Percentiles rank a stretch among this genome's conserved stretches.
phyloP scores from a whole-genome alignment of 225 moss, liverwort and hornwort species.

The Lunularia cruciata region DNA sequence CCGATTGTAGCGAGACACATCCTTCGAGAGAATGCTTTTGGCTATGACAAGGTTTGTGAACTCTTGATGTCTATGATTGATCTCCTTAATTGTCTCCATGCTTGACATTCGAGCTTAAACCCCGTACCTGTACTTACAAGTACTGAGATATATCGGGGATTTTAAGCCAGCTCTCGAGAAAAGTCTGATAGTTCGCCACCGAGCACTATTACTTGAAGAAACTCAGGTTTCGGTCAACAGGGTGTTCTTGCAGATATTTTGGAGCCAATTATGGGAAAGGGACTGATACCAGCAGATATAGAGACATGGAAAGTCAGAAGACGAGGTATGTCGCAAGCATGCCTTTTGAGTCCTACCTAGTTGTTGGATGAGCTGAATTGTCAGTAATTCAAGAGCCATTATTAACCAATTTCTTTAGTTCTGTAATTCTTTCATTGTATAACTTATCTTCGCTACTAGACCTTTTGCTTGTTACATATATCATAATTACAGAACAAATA shows the following conservation, averaged over 20 bases:
- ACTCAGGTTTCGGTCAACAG: slow-evolving; percentile 47
- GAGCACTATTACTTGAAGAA: background rate
- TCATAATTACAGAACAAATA: background rate
- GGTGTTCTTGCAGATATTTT: slow-evolving; percentile 96
- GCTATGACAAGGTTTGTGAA: slow-evolving; percentile 86
- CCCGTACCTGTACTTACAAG: too few relatives aligned
- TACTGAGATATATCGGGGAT: too few relatives aligned
- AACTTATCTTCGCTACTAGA: too few relatives aligned
- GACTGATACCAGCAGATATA: slow-evolving; percentile 96
- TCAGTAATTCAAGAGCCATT: too few relatives aligned
- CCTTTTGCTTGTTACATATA: too few relatives aligned
- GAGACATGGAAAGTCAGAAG: slow-evolving; percentile 90
- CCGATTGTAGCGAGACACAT: slow-evolving; percentile 92
- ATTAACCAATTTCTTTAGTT: too few relatives aligned
- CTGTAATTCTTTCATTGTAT: too few relatives aligned
- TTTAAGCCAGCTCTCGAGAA: too few relatives aligned
- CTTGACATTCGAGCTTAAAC: too few relatives aligned
- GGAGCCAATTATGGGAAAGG: slow-evolving; percentile 99
- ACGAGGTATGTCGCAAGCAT: slow-evolving; percentile 68
- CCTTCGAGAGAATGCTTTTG: slow-evolving; percentile 87
- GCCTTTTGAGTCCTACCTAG: too few relatives aligned
- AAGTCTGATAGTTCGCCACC: background rate
- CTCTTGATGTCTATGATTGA: background rate
- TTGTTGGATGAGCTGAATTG: too few relatives aligned
- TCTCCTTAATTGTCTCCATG: background rate